phyloP scores from a whole-genome alignment of 2,329 filamentous ascomycete genomes.

The Pseudogymnoascus sp. region DNA sequence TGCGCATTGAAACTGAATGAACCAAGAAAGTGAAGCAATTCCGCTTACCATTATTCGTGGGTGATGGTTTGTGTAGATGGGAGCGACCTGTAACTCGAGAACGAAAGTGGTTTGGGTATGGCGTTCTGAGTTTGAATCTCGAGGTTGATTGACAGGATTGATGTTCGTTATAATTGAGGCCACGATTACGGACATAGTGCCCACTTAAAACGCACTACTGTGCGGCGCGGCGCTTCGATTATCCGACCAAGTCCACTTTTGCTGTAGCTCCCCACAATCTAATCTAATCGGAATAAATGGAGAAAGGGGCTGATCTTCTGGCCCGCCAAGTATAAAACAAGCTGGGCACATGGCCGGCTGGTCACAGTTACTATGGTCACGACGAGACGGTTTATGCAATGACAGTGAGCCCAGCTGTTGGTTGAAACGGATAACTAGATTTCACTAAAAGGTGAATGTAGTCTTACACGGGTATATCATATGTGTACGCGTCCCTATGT shows the following conservation, averaged over 20 bases:
- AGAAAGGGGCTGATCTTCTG: constrained; percentile 4
- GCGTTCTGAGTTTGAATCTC: constrained; percentile 4
- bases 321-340: not conserved
- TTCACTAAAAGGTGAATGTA: constrained; percentile 3
- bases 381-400: not conserved
- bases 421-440: constrained; percentile 7
- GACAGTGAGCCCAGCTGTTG: not conserved
- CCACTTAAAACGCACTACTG: constrained; percentile 7
- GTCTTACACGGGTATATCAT: constrained; percentile 11
- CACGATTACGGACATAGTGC: constrained; percentile 10
- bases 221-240: not conserved
- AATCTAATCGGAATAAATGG: constrained; percentile 7
- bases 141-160: not conserved
- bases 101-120: constrained; percentile 1
- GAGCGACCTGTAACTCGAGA: constrained; percentile 1
- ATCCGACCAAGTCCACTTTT: not conserved
- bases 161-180: constrained; percentile 10
- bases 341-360: not conserved
- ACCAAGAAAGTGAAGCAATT: not conserved
- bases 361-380: not conserved
- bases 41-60: not conserved
- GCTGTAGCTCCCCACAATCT: constrained; percentile 7
- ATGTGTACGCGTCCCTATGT: constrained; percentile 10
- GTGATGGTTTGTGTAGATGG: not conserved
- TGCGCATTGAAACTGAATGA: not conserved